Base-by-base conservation (phyloP, 148 eudicot species). In the Cornus suecica region DNA sequence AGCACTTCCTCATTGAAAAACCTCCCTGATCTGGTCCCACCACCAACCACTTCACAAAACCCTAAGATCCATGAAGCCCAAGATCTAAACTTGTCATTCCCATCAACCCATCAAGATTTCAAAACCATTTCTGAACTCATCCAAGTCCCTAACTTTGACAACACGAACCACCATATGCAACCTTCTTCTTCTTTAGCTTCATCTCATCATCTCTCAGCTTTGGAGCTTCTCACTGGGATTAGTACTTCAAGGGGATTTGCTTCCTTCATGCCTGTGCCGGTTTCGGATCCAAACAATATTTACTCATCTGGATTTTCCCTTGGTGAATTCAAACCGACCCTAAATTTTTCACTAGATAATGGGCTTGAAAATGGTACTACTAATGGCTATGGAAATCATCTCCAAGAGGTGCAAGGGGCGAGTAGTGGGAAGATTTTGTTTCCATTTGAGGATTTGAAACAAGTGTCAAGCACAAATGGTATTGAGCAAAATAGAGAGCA, bases 71-170 rank as follows among this genome's bases (percentile, higher is more conserved):
- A 68, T 74, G 83, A 84, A 78, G 88, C 83, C n/a, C 93, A 87
- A 76, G 94, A 93, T 88, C 92, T 93, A 69, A 91, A 93, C 85
- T 80, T 93, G 79, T 92, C 92, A 4, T 91, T 87, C 48, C 72
- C 88, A 71, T 75, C 87, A 70, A 76, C 78, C 70, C 85, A 83
- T 67, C 85, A 83, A 64, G 94, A 88, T 76, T 86, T 89, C 77
- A 88, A 87, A 52, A 80, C 86, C 11, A 75, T 90, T n/a, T 86
- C 90, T 75, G 89, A 90, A 25, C 87, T 90, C n/a, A 89, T 90
- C 42, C 95, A 90, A 67, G 84, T 84, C 13, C 97, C 97, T 16
- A 75, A 75, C 74, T 83, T 88, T 78, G 92, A 88, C 70, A 29
- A 76, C 26, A 70, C 80, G 23, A 72, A 71, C 13, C 61, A 37